A percentile compares a stretch with the other conserved stretches of the same genome.
Evolutionary conservation across 202 grass and related monocot species (phyloP).

Genomic region (Digitaria exilis): DNA sequence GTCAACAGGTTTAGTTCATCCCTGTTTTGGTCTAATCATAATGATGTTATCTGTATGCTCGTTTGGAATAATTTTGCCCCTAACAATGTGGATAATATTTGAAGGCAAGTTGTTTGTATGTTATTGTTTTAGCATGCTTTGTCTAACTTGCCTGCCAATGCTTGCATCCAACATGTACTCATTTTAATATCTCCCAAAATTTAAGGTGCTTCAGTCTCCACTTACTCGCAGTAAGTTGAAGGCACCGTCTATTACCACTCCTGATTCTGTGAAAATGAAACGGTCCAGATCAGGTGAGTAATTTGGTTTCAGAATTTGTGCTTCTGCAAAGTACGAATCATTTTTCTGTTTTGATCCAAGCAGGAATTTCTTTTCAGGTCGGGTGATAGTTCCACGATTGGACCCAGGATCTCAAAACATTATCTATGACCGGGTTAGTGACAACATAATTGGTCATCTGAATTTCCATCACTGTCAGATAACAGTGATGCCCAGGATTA

Average conservation of each 20-base stretch:
- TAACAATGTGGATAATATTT: not conserved
- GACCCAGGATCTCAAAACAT: slow-evolving; percentile 46
- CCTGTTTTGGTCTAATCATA: not conserved
- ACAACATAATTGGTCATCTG: not conserved
- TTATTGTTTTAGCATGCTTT: not conserved
- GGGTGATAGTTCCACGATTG: slow-evolving; percentile 45
- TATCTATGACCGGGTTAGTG: slow-evolving; percentile 37
- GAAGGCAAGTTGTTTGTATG: not conserved
- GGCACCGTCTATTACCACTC: slow-evolving; percentile 28
- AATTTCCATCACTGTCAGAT: not conserved
- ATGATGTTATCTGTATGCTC: not conserved
- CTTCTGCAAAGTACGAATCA: slow-evolving; percentile 3
- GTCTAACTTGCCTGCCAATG: not conserved
- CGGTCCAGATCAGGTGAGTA: slow-evolving; percentile 39
- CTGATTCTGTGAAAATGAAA: slow-evolving; percentile 31
- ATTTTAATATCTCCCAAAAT: not conserved
- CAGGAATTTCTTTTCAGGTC: slow-evolving; percentile 31
- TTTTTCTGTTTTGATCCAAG: slow-evolving; percentile 26
- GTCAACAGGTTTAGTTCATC: not conserved
- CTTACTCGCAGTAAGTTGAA: slow-evolving; percentile 31
- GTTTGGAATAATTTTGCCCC: not conserved
- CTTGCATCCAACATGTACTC: not conserved
- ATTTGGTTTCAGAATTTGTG: not conserved
- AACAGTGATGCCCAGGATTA: not conserved
- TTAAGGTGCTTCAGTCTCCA: slow-evolving; percentile 14